Evolutionary conservation across 2,329 filamentous ascomycete genomes (phyloP).

Genomic region (Blastomyces parvus): DNA sequence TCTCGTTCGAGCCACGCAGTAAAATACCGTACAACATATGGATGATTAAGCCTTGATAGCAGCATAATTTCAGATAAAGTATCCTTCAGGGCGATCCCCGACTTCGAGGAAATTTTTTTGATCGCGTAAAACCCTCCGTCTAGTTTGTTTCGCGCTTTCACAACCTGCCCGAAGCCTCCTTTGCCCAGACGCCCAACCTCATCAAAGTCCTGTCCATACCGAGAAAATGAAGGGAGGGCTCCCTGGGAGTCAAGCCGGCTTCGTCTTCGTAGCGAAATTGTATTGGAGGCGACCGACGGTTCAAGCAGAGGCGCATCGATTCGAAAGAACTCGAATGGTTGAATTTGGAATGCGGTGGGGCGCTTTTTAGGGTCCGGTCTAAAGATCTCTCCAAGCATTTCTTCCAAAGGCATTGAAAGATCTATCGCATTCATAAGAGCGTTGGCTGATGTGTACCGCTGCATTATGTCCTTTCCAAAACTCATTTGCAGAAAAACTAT

Average conservation of each 20-base stretch:
- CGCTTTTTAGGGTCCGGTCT: conserved; percentile 74
- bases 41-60: conserved; percentile 86
- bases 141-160: conserved; percentile 88
- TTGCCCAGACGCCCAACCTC: conserved; percentile 83
- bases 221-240: conserved; percentile 50
- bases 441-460: conserved; percentile 69
- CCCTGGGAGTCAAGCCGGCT: conserved; percentile 55
- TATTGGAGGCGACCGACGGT: conserved; percentile 33
- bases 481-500: conserved; percentile 89
- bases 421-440: conserved; percentile 61
- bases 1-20: conserved; percentile 85
- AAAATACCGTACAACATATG: conserved; percentile 80
- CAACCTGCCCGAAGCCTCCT: conserved; percentile 91
- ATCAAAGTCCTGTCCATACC: conserved; percentile 82
- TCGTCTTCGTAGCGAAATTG: conserved; percentile 40
- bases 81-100: conserved; percentile 50
- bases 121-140: conserved; percentile 92
- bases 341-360: conserved; percentile 67
- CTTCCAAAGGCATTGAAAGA: conserved; percentile 65
- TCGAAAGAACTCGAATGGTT: conserved; percentile 44
- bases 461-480: conserved; percentile 67
- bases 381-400: conserved; percentile 77
- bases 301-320: conserved; percentile 30
- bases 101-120: conserved; percentile 86
- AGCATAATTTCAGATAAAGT: conserved; percentile 80